Evolutionary conservation across 768 basidiomycete species (phyloP).

Genomic region (Wakefieldia striispora): DNA sequence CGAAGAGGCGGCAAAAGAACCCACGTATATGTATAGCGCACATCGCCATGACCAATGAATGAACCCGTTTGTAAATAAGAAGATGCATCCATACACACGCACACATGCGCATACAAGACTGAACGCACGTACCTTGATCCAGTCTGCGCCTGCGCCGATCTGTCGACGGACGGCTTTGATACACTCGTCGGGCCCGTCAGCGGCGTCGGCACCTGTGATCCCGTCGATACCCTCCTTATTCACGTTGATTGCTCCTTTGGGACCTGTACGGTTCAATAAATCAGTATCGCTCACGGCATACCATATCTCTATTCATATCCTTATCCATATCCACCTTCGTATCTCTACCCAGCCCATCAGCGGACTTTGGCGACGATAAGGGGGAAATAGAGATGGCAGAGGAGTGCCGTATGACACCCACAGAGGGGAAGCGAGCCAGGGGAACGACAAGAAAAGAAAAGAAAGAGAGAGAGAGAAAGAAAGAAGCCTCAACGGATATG

Average conservation of each 20-base stretch:
- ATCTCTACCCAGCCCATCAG: not conserved
- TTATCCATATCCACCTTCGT: not conserved
- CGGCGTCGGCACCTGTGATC: conserved; percentile 54
- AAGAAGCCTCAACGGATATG: conserved; percentile 1
- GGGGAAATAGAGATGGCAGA: not conserved
- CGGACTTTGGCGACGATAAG: conserved; percentile 18
- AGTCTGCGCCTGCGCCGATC: conserved; percentile 64
- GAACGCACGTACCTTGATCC: conserved; percentile 51
- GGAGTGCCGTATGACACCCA: not conserved
- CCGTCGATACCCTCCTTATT: conserved; percentile 54
- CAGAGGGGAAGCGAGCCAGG: not conserved
- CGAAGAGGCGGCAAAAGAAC: not conserved
- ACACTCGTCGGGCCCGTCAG: conserved; percentile 57
- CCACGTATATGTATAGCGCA: too few relatives aligned
- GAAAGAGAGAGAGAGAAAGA: conserved; percentile 1
- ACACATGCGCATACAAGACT: not conserved
- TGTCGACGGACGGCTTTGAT: conserved; percentile 55
- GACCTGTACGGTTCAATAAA: conserved; percentile 37
- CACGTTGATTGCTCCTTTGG: conserved; percentile 45
- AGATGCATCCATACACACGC: conserved; percentile 1
- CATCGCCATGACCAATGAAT: too few relatives aligned
- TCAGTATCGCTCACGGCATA: not conserved
- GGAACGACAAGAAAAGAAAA: not conserved
- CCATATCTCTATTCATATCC: not conserved
- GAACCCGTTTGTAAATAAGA: too few relatives aligned